Evolutionary conservation across 768 basidiomycete genomes (phyloP), one percentile per base, ranked within the genome.

Genomic region (Kwoniella newhampshirensis): DNA sequence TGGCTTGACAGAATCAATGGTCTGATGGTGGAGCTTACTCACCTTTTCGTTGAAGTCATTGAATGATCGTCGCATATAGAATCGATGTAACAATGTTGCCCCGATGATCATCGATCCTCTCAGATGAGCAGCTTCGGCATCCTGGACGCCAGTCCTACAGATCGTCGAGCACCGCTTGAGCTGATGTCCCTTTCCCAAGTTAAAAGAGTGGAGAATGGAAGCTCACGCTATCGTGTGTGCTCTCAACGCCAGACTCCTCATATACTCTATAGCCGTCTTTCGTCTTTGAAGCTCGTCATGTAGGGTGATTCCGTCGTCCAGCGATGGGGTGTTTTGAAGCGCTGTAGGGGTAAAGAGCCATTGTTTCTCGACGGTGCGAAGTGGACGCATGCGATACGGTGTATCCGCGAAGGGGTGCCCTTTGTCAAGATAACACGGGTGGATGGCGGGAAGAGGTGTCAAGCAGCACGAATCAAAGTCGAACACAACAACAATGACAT

Each of bases 31-130:
- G 26, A 21, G n/a, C 2, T 2, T 8, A 52, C 63, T 46, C 49
- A 66, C 71, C 20, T 49, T 37, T 21, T 57, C 47, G 37, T 62
- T 37, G 37, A 64, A 71, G 23, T 71, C 60, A 23, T 57, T 54
- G 23, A 75, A 37, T 2, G 67, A 64, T 28, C 65, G 50, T 2
- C 75, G 59, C 75, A 77, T 77, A 59, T 73, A 77, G 58, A 75
- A 77, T 5, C 75, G 67, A 57, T 77, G 71, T 9, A 75, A 20
- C 1, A 75, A 37, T 0, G 64, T 72, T 5, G 70, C 57, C 9
- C 70, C 75, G 0, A 64, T 53, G 5, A 62, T 59, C 25, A 75
- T 36, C 1, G 68, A 60, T 18, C 67, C 59, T 52, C 52, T 46
- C 3, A 57, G 25, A 47, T 54, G 53, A 4, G 23, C 13, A 32